phyloP scores from a whole-genome alignment of 129 eudicot species.

The Flaveria robusta region DNA sequence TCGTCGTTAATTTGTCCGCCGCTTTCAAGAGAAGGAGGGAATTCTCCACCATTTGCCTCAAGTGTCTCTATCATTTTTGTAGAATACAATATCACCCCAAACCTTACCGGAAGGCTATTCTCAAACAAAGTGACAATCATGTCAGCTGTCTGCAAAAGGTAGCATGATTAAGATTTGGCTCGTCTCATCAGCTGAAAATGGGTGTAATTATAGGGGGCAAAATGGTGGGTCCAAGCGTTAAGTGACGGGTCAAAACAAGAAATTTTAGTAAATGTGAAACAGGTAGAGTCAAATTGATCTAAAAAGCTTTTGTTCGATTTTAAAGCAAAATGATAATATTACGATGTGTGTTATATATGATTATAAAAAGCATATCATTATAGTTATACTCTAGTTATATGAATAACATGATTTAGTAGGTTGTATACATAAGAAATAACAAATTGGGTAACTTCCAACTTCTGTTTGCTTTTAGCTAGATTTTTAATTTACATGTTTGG shows the following conservation, averaged over 20 bases:
- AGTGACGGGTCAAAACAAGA: neutral
- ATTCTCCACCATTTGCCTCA: constrained; percentile 67
- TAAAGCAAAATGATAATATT: neutral
- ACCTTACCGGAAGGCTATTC: constrained; percentile 82
- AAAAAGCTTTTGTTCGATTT: neutral
- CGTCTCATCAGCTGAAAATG: neutral
- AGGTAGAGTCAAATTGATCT: neutral
- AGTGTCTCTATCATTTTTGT: constrained; percentile 55
- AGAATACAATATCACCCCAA: constrained; percentile 87
- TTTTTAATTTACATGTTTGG: neutral
- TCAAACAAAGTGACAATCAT: constrained; percentile 62
- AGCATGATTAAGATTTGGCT: constrained; percentile 7
- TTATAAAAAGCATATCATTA: neutral
- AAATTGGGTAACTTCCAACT: neutral
- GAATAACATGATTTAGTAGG: neutral
- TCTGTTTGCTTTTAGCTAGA: neutral
- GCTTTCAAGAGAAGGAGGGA: constrained; percentile 39
- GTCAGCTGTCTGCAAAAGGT: constrained; percentile 66
- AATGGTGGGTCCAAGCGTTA: neutral
- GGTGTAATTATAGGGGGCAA: neutral
- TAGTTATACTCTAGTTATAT: neutral
- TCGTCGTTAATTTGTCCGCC: constrained; percentile 55
- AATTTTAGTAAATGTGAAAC: neutral
- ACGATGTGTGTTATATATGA: neutral
- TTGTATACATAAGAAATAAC: neutral